phyloP scores from a whole-genome alignment of 2,329 filamentous ascomycete species.

The Knufia petricola region DNA sequence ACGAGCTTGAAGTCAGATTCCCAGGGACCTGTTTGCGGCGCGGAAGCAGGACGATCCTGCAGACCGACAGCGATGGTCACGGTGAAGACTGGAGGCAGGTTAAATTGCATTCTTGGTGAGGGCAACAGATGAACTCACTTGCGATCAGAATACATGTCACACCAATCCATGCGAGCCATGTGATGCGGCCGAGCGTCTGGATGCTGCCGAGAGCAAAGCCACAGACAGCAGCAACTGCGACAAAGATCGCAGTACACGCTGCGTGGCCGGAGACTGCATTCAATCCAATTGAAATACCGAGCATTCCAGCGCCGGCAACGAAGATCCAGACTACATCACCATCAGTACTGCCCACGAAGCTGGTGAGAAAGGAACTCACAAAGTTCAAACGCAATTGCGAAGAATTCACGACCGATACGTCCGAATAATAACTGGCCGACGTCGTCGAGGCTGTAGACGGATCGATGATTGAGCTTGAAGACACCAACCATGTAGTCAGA shows the following conservation, averaged over 20 bases:
- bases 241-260: conserved; percentile 50
- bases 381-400: conserved; percentile 47
- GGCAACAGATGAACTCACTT: background rate
- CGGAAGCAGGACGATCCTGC: too few relatives aligned
- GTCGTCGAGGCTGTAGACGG: conserved; percentile 58
- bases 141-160: conserved; percentile 50
- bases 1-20: too few relatives aligned
- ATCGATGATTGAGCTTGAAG: conserved; percentile 29
- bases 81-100: too few relatives aligned
- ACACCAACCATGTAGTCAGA: conserved; percentile 49
- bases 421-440: conserved; percentile 49
- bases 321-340: conserved; percentile 39
- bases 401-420: conserved; percentile 49
- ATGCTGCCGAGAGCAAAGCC: conserved; percentile 44
- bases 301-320: conserved; percentile 47
- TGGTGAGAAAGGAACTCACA: conserved; percentile 31
- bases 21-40: too few relatives aligned
- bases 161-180: conserved; percentile 53
- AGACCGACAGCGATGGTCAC: too few relatives aligned
- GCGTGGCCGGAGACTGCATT: conserved; percentile 52
- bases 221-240: conserved; percentile 42
- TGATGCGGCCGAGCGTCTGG: conserved; percentile 51
- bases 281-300: conserved; percentile 49
- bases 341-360: too few relatives aligned
- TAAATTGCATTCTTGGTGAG: too few relatives aligned